Base-by-base conservation (phyloP, 1,284 basidiomycete genomes). In the Ceratobasidium sp. region DNA sequence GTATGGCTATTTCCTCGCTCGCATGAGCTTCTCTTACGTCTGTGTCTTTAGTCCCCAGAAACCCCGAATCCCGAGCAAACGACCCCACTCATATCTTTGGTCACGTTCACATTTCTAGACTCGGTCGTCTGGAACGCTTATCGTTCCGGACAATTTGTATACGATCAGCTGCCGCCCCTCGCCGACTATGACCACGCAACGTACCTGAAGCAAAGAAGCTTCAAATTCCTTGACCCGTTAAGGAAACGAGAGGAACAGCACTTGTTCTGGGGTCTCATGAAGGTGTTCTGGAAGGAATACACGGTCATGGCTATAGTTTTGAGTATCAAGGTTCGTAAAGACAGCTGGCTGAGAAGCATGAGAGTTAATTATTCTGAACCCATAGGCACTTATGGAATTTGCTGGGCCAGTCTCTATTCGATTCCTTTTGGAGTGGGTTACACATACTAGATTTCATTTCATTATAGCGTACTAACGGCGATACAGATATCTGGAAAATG, bases 41-140 rank as follows among this genome's bases (percentile, higher is more conserved):
- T 73, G 17, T 33, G 23, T 23, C 23, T 11, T 20, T 42, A 79
- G 75, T 51, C 56, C 42, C 60, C 76, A 49, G 13, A 79, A 1
- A 45, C 76, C 20, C 81, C 83, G 0, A 82, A 79, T 60, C 82
- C 84, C 3, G 84, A 85, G 75, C 85, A 86, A 79, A 85, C 84
- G 0, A 83, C 84, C 0, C 83, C 84, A 0, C 49, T 81, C 13
- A 56, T 83, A 8, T 83, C 83, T 0, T 76, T 84, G 64, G 23
- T 81, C 28, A 76, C 81, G 5, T 85, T 82, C 71, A 77, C 77
- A 0, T 86, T 82, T 78, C 61, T 86, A 10, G 82, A 84, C 45
- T 81, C 81, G 0, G 76, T 83, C 23, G 79, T 86, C 23, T 82
- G 80, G 78, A 35, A 37, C 15, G 78, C 79, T 0, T 79, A 69